Percentiles rank a stretch among this genome's conserved stretches.
Conservation (phyloP, 2,329 filamentous ascomycete genomes). For the Alternaria arborescens region DNA sequence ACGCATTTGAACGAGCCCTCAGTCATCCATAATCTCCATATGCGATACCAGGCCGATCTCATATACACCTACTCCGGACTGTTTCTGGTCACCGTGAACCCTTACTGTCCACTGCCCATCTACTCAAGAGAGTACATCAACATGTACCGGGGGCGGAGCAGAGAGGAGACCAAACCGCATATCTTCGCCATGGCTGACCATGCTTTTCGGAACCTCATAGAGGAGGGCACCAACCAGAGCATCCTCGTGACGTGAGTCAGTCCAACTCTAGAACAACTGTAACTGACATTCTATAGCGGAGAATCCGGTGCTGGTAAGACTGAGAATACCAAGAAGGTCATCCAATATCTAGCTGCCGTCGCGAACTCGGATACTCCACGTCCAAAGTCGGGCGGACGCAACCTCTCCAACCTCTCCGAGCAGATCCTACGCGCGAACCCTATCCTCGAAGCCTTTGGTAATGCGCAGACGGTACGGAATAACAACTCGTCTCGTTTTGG, state of each 20-base stretch:
- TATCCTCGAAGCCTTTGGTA: constrained; percentile 96
- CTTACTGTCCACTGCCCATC: constrained; percentile 92
- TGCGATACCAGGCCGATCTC: constrained; percentile 92
- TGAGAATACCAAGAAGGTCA: constrained; percentile 99
- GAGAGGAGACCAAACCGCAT: constrained; percentile 95
- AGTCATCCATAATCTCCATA: constrained; percentile 95
- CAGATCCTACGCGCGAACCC: constrained; percentile 97
- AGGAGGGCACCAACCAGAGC: constrained; percentile 95
- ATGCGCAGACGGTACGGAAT: constrained; percentile 96
- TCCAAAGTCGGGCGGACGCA: constrained; percentile 66
- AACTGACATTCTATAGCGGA: constrained; percentile 61
- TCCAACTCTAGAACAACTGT: neutral
- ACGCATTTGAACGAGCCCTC: constrained; percentile 98
- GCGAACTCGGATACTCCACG: constrained; percentile 80
- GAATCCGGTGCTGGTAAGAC: constrained; percentile 98
- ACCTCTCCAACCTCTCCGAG: constrained; percentile 87
- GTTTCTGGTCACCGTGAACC: constrained; percentile 96
- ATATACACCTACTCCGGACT: constrained; percentile 98
- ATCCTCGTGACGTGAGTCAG: constrained; percentile 82
- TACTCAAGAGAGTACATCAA: constrained; percentile 97
- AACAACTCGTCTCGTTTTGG: constrained; percentile 98
- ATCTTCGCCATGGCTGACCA: constrained; percentile 98
- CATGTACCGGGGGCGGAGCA: constrained; percentile 91
- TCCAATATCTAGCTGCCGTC: constrained; percentile 96
- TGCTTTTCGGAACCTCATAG: constrained; percentile 93